These are phyloP conservation scores for Metschnikowia lachancei DNA, from an alignment of 805 yeast species.

Conservation along the genomic window DNA sequence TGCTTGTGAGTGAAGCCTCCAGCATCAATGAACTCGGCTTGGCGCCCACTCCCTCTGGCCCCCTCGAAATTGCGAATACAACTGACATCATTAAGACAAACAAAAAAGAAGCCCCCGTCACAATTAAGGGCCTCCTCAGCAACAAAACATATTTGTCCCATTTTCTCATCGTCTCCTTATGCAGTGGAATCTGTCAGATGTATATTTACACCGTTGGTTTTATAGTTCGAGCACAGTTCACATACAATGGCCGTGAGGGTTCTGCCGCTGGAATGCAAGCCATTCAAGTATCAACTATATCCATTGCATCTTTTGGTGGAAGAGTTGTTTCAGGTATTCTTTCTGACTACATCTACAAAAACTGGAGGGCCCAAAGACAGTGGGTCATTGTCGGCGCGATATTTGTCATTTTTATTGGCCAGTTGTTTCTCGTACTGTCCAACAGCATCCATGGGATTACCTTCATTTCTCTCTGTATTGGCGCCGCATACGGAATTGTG, in stretches of 20 bases:
- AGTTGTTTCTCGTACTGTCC: slow-evolving; percentile 31
- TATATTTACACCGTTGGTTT: slow-evolving; percentile 75
- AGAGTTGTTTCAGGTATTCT: slow-evolving; percentile 62
- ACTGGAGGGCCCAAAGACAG: slow-evolving; percentile 52
- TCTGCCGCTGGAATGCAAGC: slow-evolving; percentile 56
- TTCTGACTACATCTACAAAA: slow-evolving; percentile 58
- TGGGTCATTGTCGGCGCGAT: slow-evolving; percentile 59
- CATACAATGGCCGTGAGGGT: slow-evolving; percentile 35
- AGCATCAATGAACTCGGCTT: slow-evolving; percentile 10
- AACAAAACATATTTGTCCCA: slow-evolving; percentile 46
- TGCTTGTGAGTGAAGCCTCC: slow-evolving; percentile 13
- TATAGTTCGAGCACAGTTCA: slow-evolving; percentile 49
- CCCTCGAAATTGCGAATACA: background rate
- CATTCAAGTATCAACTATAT: slow-evolving; percentile 64
- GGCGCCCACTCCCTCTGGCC: slow-evolving; percentile 1
- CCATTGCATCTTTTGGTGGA: slow-evolving; percentile 64
- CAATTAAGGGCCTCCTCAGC: slow-evolving; percentile 14
- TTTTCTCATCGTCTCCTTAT: slow-evolving; percentile 51
- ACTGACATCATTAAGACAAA: background rate
- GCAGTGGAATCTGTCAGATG: slow-evolving; percentile 66
- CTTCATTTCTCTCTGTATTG: slow-evolving; percentile 54
- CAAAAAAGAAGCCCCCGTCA: background rate
- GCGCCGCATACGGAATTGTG: slow-evolving; percentile 64
- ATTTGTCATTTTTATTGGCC: slow-evolving; percentile 36
- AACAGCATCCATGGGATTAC: slow-evolving; percentile 21